Evolutionary conservation across 768 basidiomycete species (phyloP), one percentile per base, ranked within the genome.

Genomic region (Mycena maculata): DNA sequence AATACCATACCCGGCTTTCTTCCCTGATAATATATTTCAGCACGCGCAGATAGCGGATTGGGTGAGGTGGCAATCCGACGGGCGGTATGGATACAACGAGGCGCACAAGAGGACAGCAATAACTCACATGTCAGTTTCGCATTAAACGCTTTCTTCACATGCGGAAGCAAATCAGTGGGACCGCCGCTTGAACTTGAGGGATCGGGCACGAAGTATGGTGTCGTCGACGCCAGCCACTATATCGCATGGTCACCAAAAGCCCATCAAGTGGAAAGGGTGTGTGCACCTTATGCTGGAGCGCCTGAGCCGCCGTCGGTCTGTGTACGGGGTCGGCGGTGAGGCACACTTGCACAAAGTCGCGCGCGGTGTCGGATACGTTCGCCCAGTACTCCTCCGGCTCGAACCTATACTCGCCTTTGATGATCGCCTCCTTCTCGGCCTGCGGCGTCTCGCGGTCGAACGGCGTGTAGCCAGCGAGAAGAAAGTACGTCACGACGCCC

Each of bases 401-500:
- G 50, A 44, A 60, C 44, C 31, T 22, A 36, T 23, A 67, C 23
- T 68, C 66, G 44, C 71, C 71, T 15, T 44, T 48, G 20, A 68
- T 33, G 48, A 70, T 70, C 25, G 68, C 68, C 25, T 39, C 54
- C 49, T 39, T 70, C 60, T 70, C 68, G 11, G 31, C 59, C 48
- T 69, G 31, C n/a, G 68, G 63, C 15, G 38, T 54, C 61, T 99
- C 96, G 25, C 94, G 90, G 78, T 99, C 96, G 77, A 99, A 99
- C 1, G 98, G 98, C 6, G 97, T 99, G 82, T 99, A 96, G 3
- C 94, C 92, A 73, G 82, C 81, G 28, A 98, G 90, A 4, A 98
- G 82, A 89, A 98, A 98, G 80, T 98, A 98, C 18, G 97, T 93
- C 78, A 99, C 95, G 54, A 99, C 97, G 42, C 97, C 97, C 88